phyloP scores from a whole-genome alignment of 2,329 filamentous ascomycete genomes.

The Hymenoscyphus albidus region DNA sequence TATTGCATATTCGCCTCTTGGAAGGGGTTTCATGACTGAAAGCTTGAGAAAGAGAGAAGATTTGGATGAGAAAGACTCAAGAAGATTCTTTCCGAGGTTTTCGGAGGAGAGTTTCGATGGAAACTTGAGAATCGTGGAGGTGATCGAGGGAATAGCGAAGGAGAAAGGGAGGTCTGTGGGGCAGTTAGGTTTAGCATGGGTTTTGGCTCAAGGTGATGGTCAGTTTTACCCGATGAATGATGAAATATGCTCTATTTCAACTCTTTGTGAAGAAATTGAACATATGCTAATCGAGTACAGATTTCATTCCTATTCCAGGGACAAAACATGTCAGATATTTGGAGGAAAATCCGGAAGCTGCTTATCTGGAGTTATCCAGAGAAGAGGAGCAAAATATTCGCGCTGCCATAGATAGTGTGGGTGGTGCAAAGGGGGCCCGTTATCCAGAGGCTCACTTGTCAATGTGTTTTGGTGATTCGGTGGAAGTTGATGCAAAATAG shows the following conservation, averaged over 20 bases:
- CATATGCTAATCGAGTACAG: constrained; percentile 18
- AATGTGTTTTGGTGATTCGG: background rate
- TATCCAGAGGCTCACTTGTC: background rate
- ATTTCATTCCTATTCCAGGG: constrained; percentile 52
- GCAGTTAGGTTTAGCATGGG: constrained; percentile 51
- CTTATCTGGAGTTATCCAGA: background rate
- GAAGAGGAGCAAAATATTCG: constrained; percentile 5
- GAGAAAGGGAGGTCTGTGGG: constrained; percentile 46
- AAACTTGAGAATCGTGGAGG: constrained; percentile 46
- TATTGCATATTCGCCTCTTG: constrained; percentile 57
- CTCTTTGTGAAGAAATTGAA: background rate
- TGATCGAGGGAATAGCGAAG: constrained; percentile 43
- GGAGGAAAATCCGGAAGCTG: constrained; percentile 32
- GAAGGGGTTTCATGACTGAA: constrained; percentile 53
- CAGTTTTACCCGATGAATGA: background rate
- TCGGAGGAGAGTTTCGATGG: constrained; percentile 47
- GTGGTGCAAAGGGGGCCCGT: background rate
- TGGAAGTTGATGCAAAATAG: background rate
- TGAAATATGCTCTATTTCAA: background rate
- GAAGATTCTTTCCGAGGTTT: constrained; percentile 44
- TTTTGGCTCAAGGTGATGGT: constrained; percentile 46
- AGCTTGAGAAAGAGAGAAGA: constrained; percentile 44
- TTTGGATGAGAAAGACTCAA: constrained; percentile 47
- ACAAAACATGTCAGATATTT: constrained; percentile 46
- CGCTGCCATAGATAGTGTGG: background rate